A percentile compares a stretch with the other conserved stretches of the same genome.
phyloP scores from a whole-genome alignment of 805 yeast species.

The Spathaspora passalidarum region DNA sequence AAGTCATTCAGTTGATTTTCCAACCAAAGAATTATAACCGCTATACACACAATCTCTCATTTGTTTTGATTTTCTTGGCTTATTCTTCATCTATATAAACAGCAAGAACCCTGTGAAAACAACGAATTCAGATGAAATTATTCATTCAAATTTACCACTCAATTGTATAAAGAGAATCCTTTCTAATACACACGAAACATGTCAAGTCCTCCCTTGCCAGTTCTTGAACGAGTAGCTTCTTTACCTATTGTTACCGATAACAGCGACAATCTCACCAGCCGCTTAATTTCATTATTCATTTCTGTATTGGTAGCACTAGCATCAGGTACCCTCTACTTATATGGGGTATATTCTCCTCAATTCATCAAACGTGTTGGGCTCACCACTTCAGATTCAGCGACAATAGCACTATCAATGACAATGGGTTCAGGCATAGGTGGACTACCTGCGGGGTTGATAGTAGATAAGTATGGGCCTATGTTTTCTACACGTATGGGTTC shows the following conservation, averaged over 20 bases:
- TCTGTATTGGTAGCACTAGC: slow-evolving; percentile 56
- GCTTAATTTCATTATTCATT: slow-evolving; percentile 25
- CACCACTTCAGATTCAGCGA: slow-evolving; percentile 60
- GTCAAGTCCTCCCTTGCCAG: no score
- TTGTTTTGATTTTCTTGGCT: no score
- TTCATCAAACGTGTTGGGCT: slow-evolving; percentile 54
- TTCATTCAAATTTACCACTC: no score
- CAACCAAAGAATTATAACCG: no score
- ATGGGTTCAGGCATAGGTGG: slow-evolving; percentile 71
- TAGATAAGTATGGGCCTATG: slow-evolving; percentile 60
- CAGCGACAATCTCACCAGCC: slow-evolving; percentile 9
- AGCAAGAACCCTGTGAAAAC: no score
- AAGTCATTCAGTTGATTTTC: no score
- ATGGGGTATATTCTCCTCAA: slow-evolving; percentile 76
- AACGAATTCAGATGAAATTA: no score
- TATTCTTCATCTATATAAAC: no score
- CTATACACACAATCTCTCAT: no score
- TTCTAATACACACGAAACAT: no score
- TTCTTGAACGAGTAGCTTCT: not conserved
- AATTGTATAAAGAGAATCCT: no score
- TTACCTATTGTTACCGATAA: not conserved
- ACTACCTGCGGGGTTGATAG: slow-evolving; percentile 64
- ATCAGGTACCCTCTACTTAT: slow-evolving; percentile 73
- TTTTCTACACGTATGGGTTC: slow-evolving; percentile 55
- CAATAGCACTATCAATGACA: slow-evolving; percentile 57